phyloP scores from a whole-genome alignment of 495 filamentous ascomycete species.

The Lasiosphaeriaceae sp. region DNA sequence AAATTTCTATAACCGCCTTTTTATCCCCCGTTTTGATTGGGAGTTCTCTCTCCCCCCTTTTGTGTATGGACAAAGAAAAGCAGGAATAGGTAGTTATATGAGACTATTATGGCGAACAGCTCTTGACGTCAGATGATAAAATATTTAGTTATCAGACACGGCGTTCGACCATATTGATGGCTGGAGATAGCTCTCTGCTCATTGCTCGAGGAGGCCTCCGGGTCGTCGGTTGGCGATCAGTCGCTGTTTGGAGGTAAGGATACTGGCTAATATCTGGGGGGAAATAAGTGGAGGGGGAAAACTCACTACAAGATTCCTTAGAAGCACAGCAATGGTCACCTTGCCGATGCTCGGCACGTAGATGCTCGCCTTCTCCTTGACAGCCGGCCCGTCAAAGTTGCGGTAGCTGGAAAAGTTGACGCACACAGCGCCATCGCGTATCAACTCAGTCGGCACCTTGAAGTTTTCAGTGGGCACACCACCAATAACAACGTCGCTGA shows the following conservation, averaged over 20 bases:
- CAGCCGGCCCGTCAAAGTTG: slow-evolving; percentile 77
- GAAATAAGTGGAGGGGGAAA: not conserved
- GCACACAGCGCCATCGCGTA: slow-evolving; percentile 88
- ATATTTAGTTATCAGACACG: too few relatives aligned
- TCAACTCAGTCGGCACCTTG: slow-evolving; percentile 78
- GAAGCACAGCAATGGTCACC: slow-evolving; percentile 88
- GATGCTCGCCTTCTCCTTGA: slow-evolving; percentile 93
- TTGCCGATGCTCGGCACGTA: slow-evolving; percentile 96
- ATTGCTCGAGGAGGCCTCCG: too few relatives aligned
- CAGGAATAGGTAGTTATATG: too few relatives aligned
- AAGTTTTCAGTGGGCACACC: slow-evolving; percentile 84
- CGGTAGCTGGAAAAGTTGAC: slow-evolving; percentile 96
- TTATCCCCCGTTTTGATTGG: too few relatives aligned
- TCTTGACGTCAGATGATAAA: too few relatives aligned
- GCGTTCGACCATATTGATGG: too few relatives aligned
- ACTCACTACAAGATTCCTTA: slow-evolving; percentile 83
- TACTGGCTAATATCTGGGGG: not conserved
- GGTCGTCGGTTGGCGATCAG: slow-evolving; percentile 37
- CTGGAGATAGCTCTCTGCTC: too few relatives aligned
- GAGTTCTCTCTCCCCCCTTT: too few relatives aligned
- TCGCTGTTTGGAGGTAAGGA: slow-evolving; percentile 21
- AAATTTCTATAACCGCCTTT: too few relatives aligned
- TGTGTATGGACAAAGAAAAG: too few relatives aligned
- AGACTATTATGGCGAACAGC: too few relatives aligned
- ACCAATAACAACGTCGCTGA: slow-evolving; percentile 90